These are phyloP conservation scores for Thinopyrum elongatum DNA, from an alignment of 176 grass and related monocot genomes.

Conservation along the genomic window DNA sequence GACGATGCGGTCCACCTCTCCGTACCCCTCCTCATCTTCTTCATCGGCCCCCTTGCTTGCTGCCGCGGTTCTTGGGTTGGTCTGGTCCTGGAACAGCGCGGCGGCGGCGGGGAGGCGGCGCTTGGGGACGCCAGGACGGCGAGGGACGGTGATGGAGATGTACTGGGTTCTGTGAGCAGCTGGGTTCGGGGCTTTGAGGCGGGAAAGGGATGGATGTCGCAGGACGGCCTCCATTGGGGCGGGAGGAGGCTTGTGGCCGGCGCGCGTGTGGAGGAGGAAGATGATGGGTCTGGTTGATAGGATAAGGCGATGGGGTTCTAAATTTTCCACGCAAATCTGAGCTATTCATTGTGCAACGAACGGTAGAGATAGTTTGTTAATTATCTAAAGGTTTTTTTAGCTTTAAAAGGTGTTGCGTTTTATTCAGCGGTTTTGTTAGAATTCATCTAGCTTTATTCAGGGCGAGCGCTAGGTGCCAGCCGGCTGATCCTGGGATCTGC, in stretches of 20 bases:
- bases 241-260: background rate
- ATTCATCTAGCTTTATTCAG: too few relatives aligned
- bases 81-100: constrained; percentile 69
- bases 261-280: constrained; percentile 17
- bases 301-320: constrained; percentile 48
- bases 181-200: constrained; percentile 45
- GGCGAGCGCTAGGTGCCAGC: too few relatives aligned
- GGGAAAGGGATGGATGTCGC: constrained; percentile 80
- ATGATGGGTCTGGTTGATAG: background rate
- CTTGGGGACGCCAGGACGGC: background rate
- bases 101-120: constrained; percentile 27
- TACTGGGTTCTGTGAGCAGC: constrained; percentile 6
- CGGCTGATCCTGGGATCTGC: too few relatives aligned
- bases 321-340: background rate
- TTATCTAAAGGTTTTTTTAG: too few relatives aligned
- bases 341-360: background rate
- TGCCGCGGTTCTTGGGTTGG: constrained; percentile 19
- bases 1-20: constrained; percentile 79
- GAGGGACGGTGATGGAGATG: background rate
- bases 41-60: constrained; percentile 11
- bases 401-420: too few relatives aligned
- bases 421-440: too few relatives aligned
- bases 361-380: constrained; percentile 7
- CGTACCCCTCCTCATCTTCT: constrained; percentile 54
- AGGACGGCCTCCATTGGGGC: constrained; percentile 71